phyloP scores from a whole-genome alignment of 768 basidiomycete genomes.

The Rhodotorula babjevae region DNA sequence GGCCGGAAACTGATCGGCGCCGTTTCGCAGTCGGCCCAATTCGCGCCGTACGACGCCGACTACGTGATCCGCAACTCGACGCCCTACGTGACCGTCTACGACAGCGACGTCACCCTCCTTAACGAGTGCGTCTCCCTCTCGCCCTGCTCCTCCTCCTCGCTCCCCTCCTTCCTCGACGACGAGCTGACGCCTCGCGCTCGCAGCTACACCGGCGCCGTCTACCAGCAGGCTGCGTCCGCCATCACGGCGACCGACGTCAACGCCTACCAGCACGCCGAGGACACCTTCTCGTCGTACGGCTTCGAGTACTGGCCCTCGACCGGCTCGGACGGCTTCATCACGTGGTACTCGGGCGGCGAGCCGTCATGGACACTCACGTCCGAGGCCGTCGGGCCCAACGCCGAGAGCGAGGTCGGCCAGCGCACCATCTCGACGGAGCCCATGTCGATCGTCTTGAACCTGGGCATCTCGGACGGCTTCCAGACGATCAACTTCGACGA shows the following conservation, averaged over 20 bases:
- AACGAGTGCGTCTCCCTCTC: constrained; percentile 13
- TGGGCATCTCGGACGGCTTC: constrained; percentile 46
- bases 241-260: constrained; percentile 56
- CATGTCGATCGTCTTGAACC: constrained; percentile 71
- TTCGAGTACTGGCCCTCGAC: constrained; percentile 60
- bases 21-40: constrained; percentile 74
- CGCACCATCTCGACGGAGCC: constrained; percentile 82
- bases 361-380: constrained; percentile 68
- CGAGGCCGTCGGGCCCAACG: constrained; percentile 63
- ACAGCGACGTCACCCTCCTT: constrained; percentile 4
- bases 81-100: constrained; percentile 55
- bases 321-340: constrained; percentile 66
- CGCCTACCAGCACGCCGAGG: neutral
- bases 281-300: constrained; percentile 42
- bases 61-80: constrained; percentile 59
- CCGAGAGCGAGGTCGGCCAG: constrained; percentile 55
- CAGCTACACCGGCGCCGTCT: constrained; percentile 56
- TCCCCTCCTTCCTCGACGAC: no score
- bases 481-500: constrained; percentile 56
- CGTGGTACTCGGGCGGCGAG: constrained; percentile 64
- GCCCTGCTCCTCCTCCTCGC: no score
- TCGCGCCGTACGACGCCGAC: constrained; percentile 59
- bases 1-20: constrained; percentile 50
- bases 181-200: no score
- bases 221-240: constrained; percentile 71